Percentiles rank a stretch among this genome's conserved stretches.
phyloP scores from a whole-genome alignment of 805 yeast species.

The Candida piceae region DNA sequence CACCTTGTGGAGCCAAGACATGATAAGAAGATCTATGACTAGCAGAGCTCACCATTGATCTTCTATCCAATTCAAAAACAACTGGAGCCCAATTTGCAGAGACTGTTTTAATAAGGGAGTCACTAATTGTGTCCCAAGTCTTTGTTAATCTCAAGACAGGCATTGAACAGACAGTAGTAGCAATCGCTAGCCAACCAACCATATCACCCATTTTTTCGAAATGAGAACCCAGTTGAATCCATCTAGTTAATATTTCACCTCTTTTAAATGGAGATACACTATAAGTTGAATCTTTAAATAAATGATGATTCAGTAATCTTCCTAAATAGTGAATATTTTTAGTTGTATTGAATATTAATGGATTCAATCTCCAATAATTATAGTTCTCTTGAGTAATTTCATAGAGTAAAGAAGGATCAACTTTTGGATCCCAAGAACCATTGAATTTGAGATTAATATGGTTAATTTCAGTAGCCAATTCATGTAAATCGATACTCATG shows the following conservation, averaged over 20 bases:
- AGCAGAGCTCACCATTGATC: constrained; percentile 55
- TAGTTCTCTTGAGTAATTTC: constrained; percentile 43
- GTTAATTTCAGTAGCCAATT: constrained; percentile 60
- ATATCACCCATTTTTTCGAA: constrained; percentile 82
- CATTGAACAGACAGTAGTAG: constrained; percentile 74
- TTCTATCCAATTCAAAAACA: constrained; percentile 78
- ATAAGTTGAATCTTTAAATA: constrained; percentile 48
- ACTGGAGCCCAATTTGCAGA: constrained; percentile 91
- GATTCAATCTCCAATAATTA: constrained; percentile 52
- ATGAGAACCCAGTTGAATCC: constrained; percentile 80
- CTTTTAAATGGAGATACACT: constrained; percentile 37
- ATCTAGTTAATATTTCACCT: constrained; percentile 65
- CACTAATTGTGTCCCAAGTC: constrained; percentile 71
- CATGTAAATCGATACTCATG: constrained; percentile 46
- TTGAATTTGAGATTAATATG: constrained; percentile 63
- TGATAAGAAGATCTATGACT: constrained; percentile 58
- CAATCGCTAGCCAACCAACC: constrained; percentile 91
- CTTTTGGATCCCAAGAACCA: constrained; percentile 69
- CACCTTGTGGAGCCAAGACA: constrained; percentile 81
- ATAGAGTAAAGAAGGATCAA: constrained; percentile 71
- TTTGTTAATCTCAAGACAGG: constrained; percentile 70
- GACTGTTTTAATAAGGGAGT: constrained; percentile 52
- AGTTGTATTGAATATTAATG: constrained; percentile 67
- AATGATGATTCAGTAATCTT: constrained; percentile 60
- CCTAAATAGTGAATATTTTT: constrained; percentile 75